Base-by-base conservation (phyloP, 768 basidiomycete genomes). In the Xerocomus potaroensis region DNA sequence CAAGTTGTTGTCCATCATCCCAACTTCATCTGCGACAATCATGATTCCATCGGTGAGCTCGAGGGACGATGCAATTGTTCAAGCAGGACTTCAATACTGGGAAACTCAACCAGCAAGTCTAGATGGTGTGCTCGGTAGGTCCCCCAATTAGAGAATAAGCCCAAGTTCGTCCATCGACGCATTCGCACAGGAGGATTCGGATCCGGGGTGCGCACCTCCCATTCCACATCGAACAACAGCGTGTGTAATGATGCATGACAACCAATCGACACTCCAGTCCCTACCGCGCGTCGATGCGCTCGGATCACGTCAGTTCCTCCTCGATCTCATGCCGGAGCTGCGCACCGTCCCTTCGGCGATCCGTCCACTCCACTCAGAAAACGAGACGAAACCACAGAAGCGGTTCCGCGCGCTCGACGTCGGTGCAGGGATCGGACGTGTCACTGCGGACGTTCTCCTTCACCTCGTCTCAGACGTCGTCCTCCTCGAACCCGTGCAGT, bases 401-500 rank as follows among this genome's bases (percentile, higher is more conserved):
- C 72, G 80, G 37, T 79, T 73, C 22, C 80, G 90, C 36, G 93
- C 88, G 0, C 76, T 99, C 18, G 95, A 99, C 59, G 91, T 93
- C 48, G 95, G 88, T 14, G 93, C 93, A 6, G 95, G 95, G 10
- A 84, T 99, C 39, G 95, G 95, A 10, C 83, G 95, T 43, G 92
- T 96, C 22, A 95, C 93, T 0, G 73, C 80, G 3, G 82, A 88
- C 54, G 90, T 93, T 11, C 80, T 99, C 27, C 78, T 97, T n/a
- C 87, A 85, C 57, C 83, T 97, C 43, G 78, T 93, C 51, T 77
- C 83, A 19, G 86, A 91, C 55, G 91, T 97, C 39, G 83, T 92
- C 35, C 79, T 95, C 45, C 76, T 95, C 47, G 95, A 98, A 65
- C 96, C 95, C 4, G 90, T 92, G 2, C 75, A 75, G 12, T 61